Conservation (phyloP, 2,329 filamentous ascomycete species). For the Coniochaeta ligniaria region DNA sequence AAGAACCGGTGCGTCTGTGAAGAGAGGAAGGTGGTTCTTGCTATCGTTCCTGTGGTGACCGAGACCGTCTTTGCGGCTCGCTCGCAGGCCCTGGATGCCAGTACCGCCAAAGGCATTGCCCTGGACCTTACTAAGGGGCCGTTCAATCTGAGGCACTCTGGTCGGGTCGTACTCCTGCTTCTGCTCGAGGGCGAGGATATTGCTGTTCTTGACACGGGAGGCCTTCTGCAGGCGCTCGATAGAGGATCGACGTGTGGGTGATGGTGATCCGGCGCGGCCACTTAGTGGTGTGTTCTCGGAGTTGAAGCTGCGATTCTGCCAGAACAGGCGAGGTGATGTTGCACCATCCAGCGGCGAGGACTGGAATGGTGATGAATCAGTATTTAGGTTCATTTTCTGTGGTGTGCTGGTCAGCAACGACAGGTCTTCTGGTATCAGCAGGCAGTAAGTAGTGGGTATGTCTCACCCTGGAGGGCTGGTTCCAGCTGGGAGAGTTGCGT, state of each 20-base stretch:
- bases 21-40: constrained; percentile 50
- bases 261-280: constrained; percentile 53
- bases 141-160: constrained; percentile 68
- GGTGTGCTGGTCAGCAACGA: constrained; percentile 7
- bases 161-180: constrained; percentile 89
- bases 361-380: constrained; percentile 78
- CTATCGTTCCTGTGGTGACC: constrained; percentile 49
- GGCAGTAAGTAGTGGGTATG: constrained; percentile 10
- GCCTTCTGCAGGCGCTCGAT: constrained; percentile 94
- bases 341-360: constrained; percentile 65
- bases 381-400: constrained; percentile 61
- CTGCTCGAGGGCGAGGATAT: constrained; percentile 88
- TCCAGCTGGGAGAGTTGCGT: constrained; percentile 89
- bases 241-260: constrained; percentile 75
- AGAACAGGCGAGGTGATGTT: constrained; percentile 80
- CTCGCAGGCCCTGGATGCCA: constrained; percentile 44
- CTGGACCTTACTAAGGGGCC: constrained; percentile 71
- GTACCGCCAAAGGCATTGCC: constrained; percentile 61
- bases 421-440: constrained; percentile 12
- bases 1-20: constrained; percentile 39
- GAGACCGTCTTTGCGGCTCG: constrained; percentile 18
- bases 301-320: constrained; percentile 72
- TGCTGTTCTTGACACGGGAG: constrained; percentile 96
- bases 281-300: constrained; percentile 64
- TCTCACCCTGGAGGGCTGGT: constrained; percentile 64